These are phyloP conservation scores for Thelonectria olida DNA, from an alignment of 2,329 filamentous ascomycete species.

Conservation along the genomic window DNA sequence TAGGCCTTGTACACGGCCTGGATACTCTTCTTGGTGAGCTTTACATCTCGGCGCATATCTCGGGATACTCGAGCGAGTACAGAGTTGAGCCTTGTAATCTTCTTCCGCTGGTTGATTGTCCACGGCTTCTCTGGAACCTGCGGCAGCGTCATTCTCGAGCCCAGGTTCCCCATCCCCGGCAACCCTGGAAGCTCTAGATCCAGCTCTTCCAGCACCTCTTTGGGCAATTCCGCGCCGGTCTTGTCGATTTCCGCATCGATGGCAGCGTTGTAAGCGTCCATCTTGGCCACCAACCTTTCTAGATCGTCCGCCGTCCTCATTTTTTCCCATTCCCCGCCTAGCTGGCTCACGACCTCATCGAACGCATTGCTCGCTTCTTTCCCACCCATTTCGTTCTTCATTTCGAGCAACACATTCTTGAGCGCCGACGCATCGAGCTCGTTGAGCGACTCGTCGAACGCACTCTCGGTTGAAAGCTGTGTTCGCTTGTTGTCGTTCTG, in stretches of 20 bases:
- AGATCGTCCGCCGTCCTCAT: slow-evolving; percentile 46
- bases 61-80: slow-evolving; percentile 41
- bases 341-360: slow-evolving; percentile 45
- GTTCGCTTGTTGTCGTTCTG: slow-evolving; percentile 50
- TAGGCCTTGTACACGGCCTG: slow-evolving; percentile 60
- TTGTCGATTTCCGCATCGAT: slow-evolving; percentile 48
- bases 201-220: slow-evolving; percentile 45
- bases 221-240: slow-evolving; percentile 43
- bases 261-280: slow-evolving; percentile 47
- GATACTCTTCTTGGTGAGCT: slow-evolving; percentile 47
- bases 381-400: slow-evolving; percentile 50
- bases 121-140: slow-evolving; percentile 49
- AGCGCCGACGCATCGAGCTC: slow-evolving; percentile 48
- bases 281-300: slow-evolving; percentile 45
- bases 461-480: slow-evolving; percentile 50
- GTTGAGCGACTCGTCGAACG: slow-evolving; percentile 51
- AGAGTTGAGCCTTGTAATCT: slow-evolving; percentile 49
- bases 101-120: slow-evolving; percentile 50
- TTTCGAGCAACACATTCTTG: slow-evolving; percentile 47
- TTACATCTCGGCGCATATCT: slow-evolving; percentile 39
- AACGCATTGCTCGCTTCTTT: slow-evolving; percentile 47
- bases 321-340: slow-evolving; percentile 44
- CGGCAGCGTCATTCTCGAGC: slow-evolving; percentile 38
- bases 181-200: slow-evolving; percentile 41
- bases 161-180: slow-evolving; percentile 35